These are phyloP conservation scores for Cordyceps javanica DNA, from an alignment of 2,329 filamentous ascomycete genomes.

Conservation along the genomic window DNA sequence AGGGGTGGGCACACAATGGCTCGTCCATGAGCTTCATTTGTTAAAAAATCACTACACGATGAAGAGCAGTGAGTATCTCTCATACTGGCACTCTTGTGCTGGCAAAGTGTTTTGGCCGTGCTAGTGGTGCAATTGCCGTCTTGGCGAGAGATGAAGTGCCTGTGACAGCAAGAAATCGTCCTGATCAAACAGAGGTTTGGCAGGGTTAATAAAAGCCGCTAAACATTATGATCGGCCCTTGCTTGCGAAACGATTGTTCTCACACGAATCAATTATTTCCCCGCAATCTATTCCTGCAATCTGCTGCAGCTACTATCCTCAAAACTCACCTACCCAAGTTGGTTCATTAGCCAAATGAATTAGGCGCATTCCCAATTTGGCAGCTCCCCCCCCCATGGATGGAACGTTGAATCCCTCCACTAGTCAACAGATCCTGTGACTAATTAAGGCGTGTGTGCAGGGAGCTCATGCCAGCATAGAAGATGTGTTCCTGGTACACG, in stretches of 20 bases:
- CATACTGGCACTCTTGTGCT: too few relatives aligned
- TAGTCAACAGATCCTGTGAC: neutral
- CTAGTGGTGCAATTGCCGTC: too few relatives aligned
- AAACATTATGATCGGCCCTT: neutral
- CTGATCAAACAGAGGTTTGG: too few relatives aligned
- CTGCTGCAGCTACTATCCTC: neutral
- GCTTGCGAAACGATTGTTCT: neutral
- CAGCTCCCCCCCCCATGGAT: neutral
- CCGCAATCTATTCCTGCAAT: neutral
- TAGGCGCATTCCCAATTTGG: slow-evolving; percentile 2
- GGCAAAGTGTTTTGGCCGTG: too few relatives aligned
- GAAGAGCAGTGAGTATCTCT: too few relatives aligned
- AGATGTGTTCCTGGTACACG: neutral
- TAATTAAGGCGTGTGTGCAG: neutral
- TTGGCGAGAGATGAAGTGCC: too few relatives aligned
- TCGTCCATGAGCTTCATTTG: too few relatives aligned
- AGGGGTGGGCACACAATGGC: too few relatives aligned
- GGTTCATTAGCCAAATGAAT: neutral
- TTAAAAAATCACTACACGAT: too few relatives aligned
- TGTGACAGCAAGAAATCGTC: too few relatives aligned
- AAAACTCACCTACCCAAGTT: neutral
- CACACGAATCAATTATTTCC: neutral
- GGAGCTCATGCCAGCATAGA: neutral
- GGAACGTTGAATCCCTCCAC: slow-evolving; percentile 5
- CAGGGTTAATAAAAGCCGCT: too few relatives aligned